phyloP scores from a whole-genome alignment of 2,329 filamentous ascomycete species.

The Cercospora nicotianae region DNA sequence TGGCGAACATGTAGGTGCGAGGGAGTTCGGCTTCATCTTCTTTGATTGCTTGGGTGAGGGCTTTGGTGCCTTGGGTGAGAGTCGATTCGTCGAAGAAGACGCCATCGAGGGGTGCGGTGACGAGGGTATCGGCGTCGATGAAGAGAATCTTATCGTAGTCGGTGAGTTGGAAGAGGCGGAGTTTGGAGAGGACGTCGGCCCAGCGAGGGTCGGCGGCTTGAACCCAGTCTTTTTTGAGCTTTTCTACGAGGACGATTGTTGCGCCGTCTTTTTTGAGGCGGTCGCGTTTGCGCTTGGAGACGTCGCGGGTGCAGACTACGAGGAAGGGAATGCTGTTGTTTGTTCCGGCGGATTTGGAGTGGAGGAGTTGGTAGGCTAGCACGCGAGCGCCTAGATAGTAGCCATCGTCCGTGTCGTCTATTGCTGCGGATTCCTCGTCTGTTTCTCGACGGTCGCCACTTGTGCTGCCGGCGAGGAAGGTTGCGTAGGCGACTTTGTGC shows the following conservation, averaged over 20 bases:
- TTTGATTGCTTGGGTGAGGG: constrained; percentile 27
- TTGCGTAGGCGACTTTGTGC: constrained; percentile 42
- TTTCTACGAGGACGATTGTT: constrained; percentile 38
- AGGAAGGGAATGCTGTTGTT: constrained; percentile 42
- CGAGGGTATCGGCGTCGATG: constrained; percentile 39
- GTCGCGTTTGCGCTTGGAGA: constrained; percentile 39
- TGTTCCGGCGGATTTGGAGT: constrained; percentile 39
- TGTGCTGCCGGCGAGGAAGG: constrained; percentile 39
- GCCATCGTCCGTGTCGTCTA: constrained; percentile 38
- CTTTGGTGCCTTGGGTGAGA: constrained; percentile 34
- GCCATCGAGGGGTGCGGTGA: constrained; percentile 32
- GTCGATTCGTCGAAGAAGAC: constrained; percentile 43
- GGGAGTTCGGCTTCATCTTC: constrained; percentile 42
- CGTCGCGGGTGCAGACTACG: constrained; percentile 40
- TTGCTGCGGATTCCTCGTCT: constrained; percentile 28
- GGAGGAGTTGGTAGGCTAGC: constrained; percentile 42
- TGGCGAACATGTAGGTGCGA: constrained; percentile 44
- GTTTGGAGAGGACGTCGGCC: constrained; percentile 41
- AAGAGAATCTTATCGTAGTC: constrained; percentile 40
- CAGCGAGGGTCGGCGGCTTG: constrained; percentile 33
- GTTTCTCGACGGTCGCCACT: constrained; percentile 25
- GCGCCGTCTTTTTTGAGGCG: constrained; percentile 41
- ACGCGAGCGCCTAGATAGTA: constrained; percentile 41
- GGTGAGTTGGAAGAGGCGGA: constrained; percentile 39
- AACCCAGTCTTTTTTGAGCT: constrained; percentile 38